A percentile compares a stretch with the other conserved stretches of the same genome.
These are phyloP conservation scores for Fraxinus xanthoxyloides DNA, from an alignment of 305 asterid species.

Conservation along the genomic window DNA sequence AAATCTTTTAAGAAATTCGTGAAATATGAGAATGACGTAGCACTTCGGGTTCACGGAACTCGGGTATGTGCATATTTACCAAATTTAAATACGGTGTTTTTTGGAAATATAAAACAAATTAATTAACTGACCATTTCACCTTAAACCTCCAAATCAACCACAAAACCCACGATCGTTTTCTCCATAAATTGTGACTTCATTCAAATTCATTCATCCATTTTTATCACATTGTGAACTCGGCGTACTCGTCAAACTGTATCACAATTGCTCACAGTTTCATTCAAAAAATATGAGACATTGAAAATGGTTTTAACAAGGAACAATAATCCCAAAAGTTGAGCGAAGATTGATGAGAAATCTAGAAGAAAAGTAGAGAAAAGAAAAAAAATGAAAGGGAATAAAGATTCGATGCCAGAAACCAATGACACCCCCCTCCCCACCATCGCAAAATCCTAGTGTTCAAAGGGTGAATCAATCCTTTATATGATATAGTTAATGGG, in stretches of 20 bases:
- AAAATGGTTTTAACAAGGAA: background rate
- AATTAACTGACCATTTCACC: too few relatives aligned
- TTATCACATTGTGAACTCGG: background rate
- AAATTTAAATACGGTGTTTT: too few relatives aligned
- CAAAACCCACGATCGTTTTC: too few relatives aligned
- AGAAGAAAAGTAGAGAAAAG: background rate
- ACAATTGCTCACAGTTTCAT: too few relatives aligned
- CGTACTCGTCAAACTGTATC: background rate
- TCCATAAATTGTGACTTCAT: background rate
- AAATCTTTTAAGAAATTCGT: too few relatives aligned
- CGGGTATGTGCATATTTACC: too few relatives aligned
- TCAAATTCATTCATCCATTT: background rate
- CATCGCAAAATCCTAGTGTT: background rate
- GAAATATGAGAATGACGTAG: too few relatives aligned
- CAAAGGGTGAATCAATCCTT: background rate
- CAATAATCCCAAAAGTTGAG: background rate
- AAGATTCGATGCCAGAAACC: background rate
- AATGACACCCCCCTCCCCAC: too few relatives aligned
- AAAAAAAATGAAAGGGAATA: too few relatives aligned
- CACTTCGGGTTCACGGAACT: too few relatives aligned
- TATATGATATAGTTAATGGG: background rate
- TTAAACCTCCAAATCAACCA: too few relatives aligned
- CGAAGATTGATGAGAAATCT: background rate
- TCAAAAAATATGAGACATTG: background rate
- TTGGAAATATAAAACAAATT: too few relatives aligned